Conservation (phyloP, 345 rosid species). For the Salix exigua region DNA sequence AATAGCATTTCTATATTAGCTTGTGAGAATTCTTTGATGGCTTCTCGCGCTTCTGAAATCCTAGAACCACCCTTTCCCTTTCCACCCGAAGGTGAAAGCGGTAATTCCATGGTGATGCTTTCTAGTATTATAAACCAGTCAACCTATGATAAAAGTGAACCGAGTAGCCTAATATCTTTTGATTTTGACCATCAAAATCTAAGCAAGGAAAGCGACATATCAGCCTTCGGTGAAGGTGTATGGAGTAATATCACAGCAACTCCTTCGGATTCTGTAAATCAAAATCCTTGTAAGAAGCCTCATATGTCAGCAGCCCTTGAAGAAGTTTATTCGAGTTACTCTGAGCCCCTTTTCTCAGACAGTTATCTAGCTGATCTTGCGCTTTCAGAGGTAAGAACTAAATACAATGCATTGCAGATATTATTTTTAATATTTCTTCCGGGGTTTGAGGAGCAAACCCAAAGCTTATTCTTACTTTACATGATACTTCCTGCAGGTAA, state of each 20-base stretch:
- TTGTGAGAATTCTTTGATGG: not conserved
- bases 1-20: not conserved
- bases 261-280: not conserved
- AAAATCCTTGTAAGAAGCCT: conserved; percentile 3
- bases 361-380: not conserved
- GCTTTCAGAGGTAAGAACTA: not conserved
- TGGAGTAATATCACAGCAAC: not conserved
- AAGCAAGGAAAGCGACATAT: not conserved
- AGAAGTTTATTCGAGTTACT: not conserved
- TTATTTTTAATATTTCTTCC: not conserved
- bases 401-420: not conserved
- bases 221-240: not conserved
- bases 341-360: not conserved
- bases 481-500: not conserved
- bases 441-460: not conserved
- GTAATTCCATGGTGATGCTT: not conserved
- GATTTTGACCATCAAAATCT: not conserved
- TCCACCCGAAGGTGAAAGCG: not conserved
- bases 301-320: not conserved
- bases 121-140: not conserved
- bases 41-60: not conserved
- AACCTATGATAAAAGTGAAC: not conserved
- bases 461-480: not conserved
- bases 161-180: not conserved
- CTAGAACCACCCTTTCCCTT: not conserved